Base-by-base conservation (phyloP, 2,329 filamentous ascomycete genomes). In the Plectosphaerella cucumerina region DNA sequence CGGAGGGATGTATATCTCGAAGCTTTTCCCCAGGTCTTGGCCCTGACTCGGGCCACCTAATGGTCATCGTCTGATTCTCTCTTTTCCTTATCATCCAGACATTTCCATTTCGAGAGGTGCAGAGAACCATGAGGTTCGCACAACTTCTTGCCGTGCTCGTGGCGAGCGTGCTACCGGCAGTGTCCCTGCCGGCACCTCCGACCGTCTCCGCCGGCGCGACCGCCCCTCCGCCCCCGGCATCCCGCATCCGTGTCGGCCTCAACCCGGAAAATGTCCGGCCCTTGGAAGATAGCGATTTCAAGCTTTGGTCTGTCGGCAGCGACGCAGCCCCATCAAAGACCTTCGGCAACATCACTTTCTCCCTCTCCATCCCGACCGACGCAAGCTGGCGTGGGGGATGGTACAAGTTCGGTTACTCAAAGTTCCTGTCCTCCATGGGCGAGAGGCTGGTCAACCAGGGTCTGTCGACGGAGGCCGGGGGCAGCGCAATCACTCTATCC, bases 391-490 rank as follows among this genome's bases (percentile, higher is more conserved):
- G 35, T 15, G 62, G 62, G 11, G 60, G 57, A 43, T 55, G 48
- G n/a, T 59, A 63, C 54, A 64, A 65, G 51, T 48, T 51, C 17
- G 54, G 56, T 2, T 60, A 61, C 47, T 56, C 59, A 3, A 58
- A 60, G 21, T 57, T 63, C 35, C 52, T 63, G 8, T 51, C 56
- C 9, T 64, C 59, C 2, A 50, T 65, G 14, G 63, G 63, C 20
- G 63, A 65, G 51, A 57, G 60, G n/a, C 54, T 65, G 9, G 53
- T 65, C 22, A 57, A 53, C 37, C 50, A 63, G 48, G 63, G 63
- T 8, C 59, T 65, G 22, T 62, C 62, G 21, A 63, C 60, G 10
- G 55, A 52, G 20, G 53, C 58, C 15, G 55, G 53, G 21, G 61
- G 59, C 12, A 50, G 56, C 8, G 34, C 60, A 3, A 60, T 65